A percentile compares a stretch with the other conserved stretches of the same genome.
These are phyloP conservation scores for Epichloe amarillans DNA, from an alignment of 2,329 filamentous ascomycete genomes.

Conservation along the genomic window DNA sequence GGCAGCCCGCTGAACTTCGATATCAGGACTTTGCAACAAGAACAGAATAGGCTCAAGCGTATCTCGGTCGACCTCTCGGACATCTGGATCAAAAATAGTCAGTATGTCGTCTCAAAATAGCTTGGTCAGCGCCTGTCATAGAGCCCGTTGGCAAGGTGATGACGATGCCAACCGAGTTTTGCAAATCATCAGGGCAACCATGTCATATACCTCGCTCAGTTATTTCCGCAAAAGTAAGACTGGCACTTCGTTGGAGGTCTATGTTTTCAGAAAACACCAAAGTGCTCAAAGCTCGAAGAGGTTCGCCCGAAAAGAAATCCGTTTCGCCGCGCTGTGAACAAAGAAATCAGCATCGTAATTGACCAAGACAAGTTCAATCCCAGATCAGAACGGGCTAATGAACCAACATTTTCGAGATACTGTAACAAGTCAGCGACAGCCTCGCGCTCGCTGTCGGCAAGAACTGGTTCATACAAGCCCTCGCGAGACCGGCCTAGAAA, in stretches of 20 bases:
- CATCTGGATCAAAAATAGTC: slow-evolving; percentile 47
- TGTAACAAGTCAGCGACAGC: slow-evolving; percentile 90
- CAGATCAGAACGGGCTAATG: background rate
- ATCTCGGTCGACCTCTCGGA: slow-evolving; percentile 85
- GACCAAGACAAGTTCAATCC: background rate
- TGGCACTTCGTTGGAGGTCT: slow-evolving; percentile 91
- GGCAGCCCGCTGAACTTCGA: slow-evolving; percentile 91
- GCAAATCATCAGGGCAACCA: background rate
- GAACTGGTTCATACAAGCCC: slow-evolving; percentile 70
- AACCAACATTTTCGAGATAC: slow-evolving; percentile 85
- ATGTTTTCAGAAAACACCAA: slow-evolving; percentile 98
- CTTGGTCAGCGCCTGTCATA: background rate
- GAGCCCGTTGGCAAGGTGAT: background rate
- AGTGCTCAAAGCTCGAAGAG: slow-evolving; percentile 83
- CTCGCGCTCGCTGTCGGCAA: slow-evolving; percentile 93
- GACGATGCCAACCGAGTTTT: background rate
- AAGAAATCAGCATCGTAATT: background rate
- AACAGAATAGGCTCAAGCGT: slow-evolving; percentile 94
- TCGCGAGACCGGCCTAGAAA: slow-evolving; percentile 59
- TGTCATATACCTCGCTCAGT: slow-evolving; percentile 74
- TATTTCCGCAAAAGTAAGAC: slow-evolving; percentile 96
- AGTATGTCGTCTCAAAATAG: background rate
- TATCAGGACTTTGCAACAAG: slow-evolving; percentile 85
- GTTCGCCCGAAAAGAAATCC: slow-evolving; percentile 96
- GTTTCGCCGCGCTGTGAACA: slow-evolving; percentile 70